A percentile compares a stretch with the other conserved stretches of the same genome.
These are phyloP conservation scores for Exobasidium rhododendri DNA, from an alignment of 1,284 basidiomycete genomes.

Conservation along the genomic window DNA sequence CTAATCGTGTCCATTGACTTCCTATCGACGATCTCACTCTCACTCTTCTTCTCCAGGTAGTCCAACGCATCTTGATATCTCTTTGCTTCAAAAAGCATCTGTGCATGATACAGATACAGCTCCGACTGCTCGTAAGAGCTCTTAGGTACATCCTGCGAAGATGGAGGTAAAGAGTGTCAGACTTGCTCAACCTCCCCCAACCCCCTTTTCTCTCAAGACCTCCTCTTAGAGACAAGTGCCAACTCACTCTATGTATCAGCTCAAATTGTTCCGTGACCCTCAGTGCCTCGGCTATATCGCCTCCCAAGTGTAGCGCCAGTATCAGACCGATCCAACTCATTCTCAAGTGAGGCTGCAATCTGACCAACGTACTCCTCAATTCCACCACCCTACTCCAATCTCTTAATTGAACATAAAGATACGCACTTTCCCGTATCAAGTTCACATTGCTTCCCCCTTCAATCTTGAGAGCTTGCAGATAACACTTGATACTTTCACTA, in stretches of 20 bases:
- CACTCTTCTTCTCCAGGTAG: slow-evolving; percentile 56
- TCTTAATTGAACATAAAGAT: slow-evolving; percentile 85
- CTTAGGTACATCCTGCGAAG: slow-evolving; percentile 38
- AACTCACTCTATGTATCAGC: slow-evolving; percentile 57
- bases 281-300: slow-evolving; percentile 70
- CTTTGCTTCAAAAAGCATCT: slow-evolving; percentile 72
- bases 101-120: slow-evolving; percentile 75
- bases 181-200: too few relatives aligned
- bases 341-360: slow-evolving; percentile 75
- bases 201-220: too few relatives aligned
- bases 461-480: slow-evolving; percentile 73
- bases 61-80: slow-evolving; percentile 60
- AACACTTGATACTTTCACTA: slow-evolving; percentile 79
- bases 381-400: slow-evolving; percentile 76
- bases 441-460: slow-evolving; percentile 88
- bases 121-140: slow-evolving; percentile 71
- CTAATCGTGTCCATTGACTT: not conserved
- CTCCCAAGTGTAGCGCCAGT: slow-evolving; percentile 80
- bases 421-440: slow-evolving; percentile 83
- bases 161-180: too few relatives aligned
- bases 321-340: slow-evolving; percentile 88
- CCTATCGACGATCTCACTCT: slow-evolving; percentile 3
- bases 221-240: too few relatives aligned
- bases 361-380: slow-evolving; percentile 75
- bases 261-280: slow-evolving; percentile 68